A percentile compares a stretch with the other conserved stretches of the same genome.
These are phyloP conservation scores for Emericellopsis atlantica DNA, from an alignment of 2,329 filamentous ascomycete genomes.

Conservation along the genomic window DNA sequence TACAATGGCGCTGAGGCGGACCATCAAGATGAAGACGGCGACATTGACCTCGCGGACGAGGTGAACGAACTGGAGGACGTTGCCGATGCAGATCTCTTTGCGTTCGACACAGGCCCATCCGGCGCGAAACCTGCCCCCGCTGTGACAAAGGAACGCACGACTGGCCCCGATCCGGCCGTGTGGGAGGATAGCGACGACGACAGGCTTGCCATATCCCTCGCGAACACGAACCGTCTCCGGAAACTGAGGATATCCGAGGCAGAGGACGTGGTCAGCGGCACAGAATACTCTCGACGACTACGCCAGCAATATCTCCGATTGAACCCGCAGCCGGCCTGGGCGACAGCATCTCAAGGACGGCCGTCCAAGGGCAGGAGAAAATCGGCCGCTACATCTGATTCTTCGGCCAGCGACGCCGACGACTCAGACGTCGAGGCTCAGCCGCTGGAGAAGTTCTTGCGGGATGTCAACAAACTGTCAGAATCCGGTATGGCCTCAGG, in stretches of 20 bases:
- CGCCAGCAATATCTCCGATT: slow-evolving; percentile 60
- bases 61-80: slow-evolving; percentile 47
- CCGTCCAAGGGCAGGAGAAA: slow-evolving; percentile 32
- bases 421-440: slow-evolving; percentile 53
- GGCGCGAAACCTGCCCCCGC: slow-evolving; percentile 17
- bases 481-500: slow-evolving; percentile 32
- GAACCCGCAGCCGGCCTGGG: slow-evolving; percentile 50
- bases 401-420: slow-evolving; percentile 38
- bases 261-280: slow-evolving; percentile 78
- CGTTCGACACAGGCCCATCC: slow-evolving; percentile 57
- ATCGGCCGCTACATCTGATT: slow-evolving; percentile 32
- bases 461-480: slow-evolving; percentile 53
- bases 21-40: slow-evolving; percentile 34
- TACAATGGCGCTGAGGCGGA: slow-evolving; percentile 26
- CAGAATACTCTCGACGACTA: slow-evolving; percentile 71
- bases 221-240: slow-evolving; percentile 59
- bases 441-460: slow-evolving; percentile 69
- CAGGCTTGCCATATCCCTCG: slow-evolving; percentile 69
- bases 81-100: slow-evolving; percentile 75
- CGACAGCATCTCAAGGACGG: slow-evolving; percentile 29
- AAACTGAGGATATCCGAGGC: slow-evolving; percentile 71
- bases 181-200: slow-evolving; percentile 98
- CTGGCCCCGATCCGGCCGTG: slow-evolving; percentile 36
- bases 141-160: slow-evolving; percentile 1
- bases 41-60: slow-evolving; percentile 27